Evolutionary conservation across 441 rosid genomes (phyloP).

Genomic region (Gossypium davidsonii): DNA sequence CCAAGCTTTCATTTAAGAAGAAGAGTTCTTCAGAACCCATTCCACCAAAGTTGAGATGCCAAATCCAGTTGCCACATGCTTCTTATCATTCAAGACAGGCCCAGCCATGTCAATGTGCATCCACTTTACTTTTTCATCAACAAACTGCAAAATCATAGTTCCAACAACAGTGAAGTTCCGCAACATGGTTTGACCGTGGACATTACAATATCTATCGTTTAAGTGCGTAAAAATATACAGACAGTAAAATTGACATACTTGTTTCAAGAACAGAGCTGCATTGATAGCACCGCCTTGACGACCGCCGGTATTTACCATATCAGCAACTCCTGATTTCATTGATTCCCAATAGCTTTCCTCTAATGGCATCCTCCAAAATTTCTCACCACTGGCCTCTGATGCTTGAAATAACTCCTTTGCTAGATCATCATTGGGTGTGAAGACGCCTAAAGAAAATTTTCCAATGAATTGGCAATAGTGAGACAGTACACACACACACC

Average conservation of each 20-base stretch:
- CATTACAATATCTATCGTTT: not conserved
- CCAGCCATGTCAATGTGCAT: constrained; percentile 97
- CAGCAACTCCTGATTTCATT: constrained; percentile 61
- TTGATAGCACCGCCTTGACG: constrained; percentile 92
- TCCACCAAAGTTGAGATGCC: constrained; percentile 36
- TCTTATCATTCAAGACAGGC: constrained; percentile 85
- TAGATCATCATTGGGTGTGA: constrained; percentile 78
- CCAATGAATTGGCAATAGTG: not conserved
- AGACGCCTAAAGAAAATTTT: constrained; percentile 45
- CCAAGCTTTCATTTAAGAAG: constrained; percentile 28
- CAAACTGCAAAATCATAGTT: constrained; percentile 51
- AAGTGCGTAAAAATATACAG: not conserved
- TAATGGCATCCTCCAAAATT: not conserved
- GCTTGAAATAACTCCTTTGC: constrained; percentile 75
- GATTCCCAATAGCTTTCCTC: not conserved
- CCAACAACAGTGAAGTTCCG: not conserved
- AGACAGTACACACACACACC: not conserved
- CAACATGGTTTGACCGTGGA: not conserved
- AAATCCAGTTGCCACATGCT: constrained; percentile 12
- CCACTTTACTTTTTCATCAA: constrained; percentile 87
- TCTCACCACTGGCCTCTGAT: constrained; percentile 23
- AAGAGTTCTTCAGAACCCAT: constrained; percentile 76
- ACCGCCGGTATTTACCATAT: constrained; percentile 88
- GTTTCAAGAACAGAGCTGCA: constrained; percentile 88
- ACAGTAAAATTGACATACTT: constrained; percentile 35